Base-by-base conservation (phyloP, 78 protist genomes). In the Chrysochromulina tobinii region DNA sequence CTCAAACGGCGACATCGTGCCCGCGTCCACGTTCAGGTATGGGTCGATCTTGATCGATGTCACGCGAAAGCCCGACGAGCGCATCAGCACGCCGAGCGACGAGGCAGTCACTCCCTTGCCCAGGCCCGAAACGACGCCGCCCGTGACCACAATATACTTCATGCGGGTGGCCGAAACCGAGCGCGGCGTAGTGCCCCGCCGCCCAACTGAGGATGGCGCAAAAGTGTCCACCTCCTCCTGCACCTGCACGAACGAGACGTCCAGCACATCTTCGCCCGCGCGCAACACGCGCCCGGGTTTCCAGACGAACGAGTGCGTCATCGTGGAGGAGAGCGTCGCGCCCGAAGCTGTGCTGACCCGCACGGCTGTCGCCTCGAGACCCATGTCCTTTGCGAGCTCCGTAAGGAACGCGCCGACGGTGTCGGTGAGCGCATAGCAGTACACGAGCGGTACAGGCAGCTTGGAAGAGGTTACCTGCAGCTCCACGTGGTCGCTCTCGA, bases 1-100 rank as follows among this genome's bases (percentile, higher is more conserved):
- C 93, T 97, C 98, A 81, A 94, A 97, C 55, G 98, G 98, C 15
- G 92, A 50, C 95, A 96, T 96, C 18, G 94, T 89, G 18, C 97
- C 97, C 21, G 97, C 96, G 64, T 95, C 97, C 8, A 94, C 67
- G 89, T 95, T 95, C 57, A 96, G 75, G 57, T 96, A 96, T 12
- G 97, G 97, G 48, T 96, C 97, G 50, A 96, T 94, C 88, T 96
- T 96, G 90, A 93, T 93, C 69, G 93, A 57, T 25, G 94, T 81
- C 48, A 95, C 95, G 20, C 77, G 77, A n/a, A 48, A 86, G 64
- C 87, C 87, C 12, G 83, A 2, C 53, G 5, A 17, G 51, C 59
- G 59, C 54, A 87, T 1, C 23, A 54, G 75, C 1, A 51, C 64
- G 1, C 97, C 96, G 53, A 94, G 88, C 54, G 94, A 85, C 38